Percentiles rank a stretch among this genome's conserved stretches.
Conservation (phyloP, 2,329 filamentous ascomycete species). For the Diaporthe sp. region DNA sequence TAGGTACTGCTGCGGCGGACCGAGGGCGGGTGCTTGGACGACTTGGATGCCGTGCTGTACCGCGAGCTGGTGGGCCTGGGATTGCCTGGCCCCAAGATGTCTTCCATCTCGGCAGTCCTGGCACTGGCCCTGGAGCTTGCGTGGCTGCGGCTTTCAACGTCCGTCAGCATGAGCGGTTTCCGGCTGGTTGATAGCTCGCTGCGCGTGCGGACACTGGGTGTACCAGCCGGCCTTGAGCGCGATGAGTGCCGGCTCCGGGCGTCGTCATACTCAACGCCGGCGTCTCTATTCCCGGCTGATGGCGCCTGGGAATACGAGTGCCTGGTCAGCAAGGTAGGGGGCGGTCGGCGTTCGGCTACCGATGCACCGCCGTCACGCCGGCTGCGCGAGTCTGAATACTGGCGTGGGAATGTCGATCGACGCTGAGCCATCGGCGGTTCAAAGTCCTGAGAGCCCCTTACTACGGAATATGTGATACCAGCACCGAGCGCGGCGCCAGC, state of each 20-base stretch:
- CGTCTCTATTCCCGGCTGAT: slow-evolving; percentile 47
- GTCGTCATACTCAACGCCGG: slow-evolving; percentile 58
- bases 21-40: slow-evolving; percentile 36
- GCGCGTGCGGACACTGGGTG: slow-evolving; percentile 54
- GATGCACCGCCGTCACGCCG: slow-evolving; percentile 53
- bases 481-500: slow-evolving; percentile 79
- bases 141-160: slow-evolving; percentile 59
- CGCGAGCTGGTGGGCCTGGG: slow-evolving; percentile 45
- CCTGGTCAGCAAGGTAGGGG: slow-evolving; percentile 45
- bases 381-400: slow-evolving; percentile 50
- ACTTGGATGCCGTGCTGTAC: slow-evolving; percentile 35
- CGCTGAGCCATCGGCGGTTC: slow-evolving; percentile 58
- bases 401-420: slow-evolving; percentile 62
- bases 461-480: slow-evolving; percentile 78
- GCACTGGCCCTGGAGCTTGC: slow-evolving; percentile 53
- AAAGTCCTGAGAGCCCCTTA: slow-evolving; percentile 65
- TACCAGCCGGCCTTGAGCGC: slow-evolving; percentile 51
- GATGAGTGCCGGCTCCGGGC: slow-evolving; percentile 57
- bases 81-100: slow-evolving; percentile 35
- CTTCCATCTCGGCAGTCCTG: slow-evolving; percentile 45
- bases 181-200: slow-evolving; percentile 57
- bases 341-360: slow-evolving; percentile 51
- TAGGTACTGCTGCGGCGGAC: slow-evolving; percentile 47
- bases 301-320: slow-evolving; percentile 52
- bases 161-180: slow-evolving; percentile 56